Conservation (phyloP, 352 stramenopile species). For the Plasmopara viticola region DNA sequence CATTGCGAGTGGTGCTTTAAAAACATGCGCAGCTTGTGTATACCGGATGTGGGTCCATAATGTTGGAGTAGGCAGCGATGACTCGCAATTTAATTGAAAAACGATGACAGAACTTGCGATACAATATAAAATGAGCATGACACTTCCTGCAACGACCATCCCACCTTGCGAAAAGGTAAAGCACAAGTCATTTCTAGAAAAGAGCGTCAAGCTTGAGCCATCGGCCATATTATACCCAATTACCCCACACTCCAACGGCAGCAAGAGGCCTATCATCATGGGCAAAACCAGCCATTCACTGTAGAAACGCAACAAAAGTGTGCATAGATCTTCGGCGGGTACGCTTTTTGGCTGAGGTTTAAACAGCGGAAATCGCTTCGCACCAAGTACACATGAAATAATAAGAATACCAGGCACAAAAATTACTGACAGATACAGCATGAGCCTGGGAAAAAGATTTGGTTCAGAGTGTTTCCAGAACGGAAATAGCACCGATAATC, state of each 20-base stretch:
- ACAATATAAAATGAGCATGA: slow-evolving; percentile 26
- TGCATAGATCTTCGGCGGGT: slow-evolving; percentile 45
- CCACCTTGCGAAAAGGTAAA: slow-evolving; percentile 33
- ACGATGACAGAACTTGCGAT: slow-evolving; percentile 25
- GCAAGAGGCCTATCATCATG: slow-evolving; percentile 41
- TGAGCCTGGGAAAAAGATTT: slow-evolving; percentile 21
- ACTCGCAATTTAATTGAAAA: slow-evolving; percentile 61
- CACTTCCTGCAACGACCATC: slow-evolving; percentile 23
- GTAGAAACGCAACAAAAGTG: slow-evolving; percentile 43
- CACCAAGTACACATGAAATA: slow-evolving; percentile 26
- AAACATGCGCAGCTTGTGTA: slow-evolving; percentile 23
- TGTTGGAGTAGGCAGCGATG: slow-evolving; percentile 37
- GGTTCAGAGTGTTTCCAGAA: slow-evolving; percentile 41
- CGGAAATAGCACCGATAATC: slow-evolving; percentile 38
- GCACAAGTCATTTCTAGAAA: slow-evolving; percentile 24
- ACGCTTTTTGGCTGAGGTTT: slow-evolving; percentile 44
- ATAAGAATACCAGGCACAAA: slow-evolving; percentile 35
- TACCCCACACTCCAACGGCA: slow-evolving; percentile 51
- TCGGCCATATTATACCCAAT: slow-evolving; percentile 31
- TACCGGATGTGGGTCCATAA: slow-evolving; percentile 61
- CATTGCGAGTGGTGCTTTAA: slow-evolving; percentile 44
- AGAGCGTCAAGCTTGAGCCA: slow-evolving; percentile 13
- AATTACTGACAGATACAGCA: slow-evolving; percentile 37
- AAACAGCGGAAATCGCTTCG: slow-evolving; percentile 49
- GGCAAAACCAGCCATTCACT: slow-evolving; percentile 46